Base-by-base conservation (phyloP, 2,329 filamentous ascomycete species). In the Ascochyta koolunga region DNA sequence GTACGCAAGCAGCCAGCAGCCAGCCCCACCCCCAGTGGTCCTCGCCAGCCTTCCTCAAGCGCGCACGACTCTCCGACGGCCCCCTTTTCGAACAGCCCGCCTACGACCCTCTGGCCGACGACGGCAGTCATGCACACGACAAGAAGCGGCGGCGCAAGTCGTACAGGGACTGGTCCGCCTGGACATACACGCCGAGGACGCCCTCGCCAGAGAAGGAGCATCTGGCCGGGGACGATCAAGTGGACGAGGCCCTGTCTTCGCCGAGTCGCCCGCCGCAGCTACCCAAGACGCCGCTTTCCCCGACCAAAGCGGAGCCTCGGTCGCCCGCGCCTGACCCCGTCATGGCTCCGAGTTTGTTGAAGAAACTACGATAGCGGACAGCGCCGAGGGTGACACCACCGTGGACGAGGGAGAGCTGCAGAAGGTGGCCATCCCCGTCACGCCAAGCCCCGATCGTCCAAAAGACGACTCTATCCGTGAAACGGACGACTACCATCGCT, bases 1-100 rank as follows among this genome's bases (percentile, higher is more conserved):
- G 49, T 58, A 10, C 65, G 61, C 29, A 57, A 51, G 22, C 41
- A 43, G 15, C 31, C 55, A n/a, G 42, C 47, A 27, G 42, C 48
- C 2, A 60, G 51, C 8, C 54, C 62, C 8, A 31, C 52, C 49
- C 58, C 3, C 61, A 88, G 61, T 95, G 86, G 77, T 80, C 84
- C 4, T 96, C 91, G 2, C 92, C 92, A 0, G 90, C 90, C 0
- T 96, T 96, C 62, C 54, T 71, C 27, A 93, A 89, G 71, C 82
- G 88, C 47, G 82, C 85, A 13, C 82, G 89, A 50, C 77, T 89
- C 4, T 92, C 89, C 0, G 88, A 88, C 50, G 87, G 87, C 1
- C 84, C 86, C 0, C 75, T 89, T 0, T 85, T 88, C 44, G 85
- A 89, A 59, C 82, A 82, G 4, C 60, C 57, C 5, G 81, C 81